Base-by-base conservation (phyloP, 73 alveolate genomes). In the Loxodes magnus region DNA sequence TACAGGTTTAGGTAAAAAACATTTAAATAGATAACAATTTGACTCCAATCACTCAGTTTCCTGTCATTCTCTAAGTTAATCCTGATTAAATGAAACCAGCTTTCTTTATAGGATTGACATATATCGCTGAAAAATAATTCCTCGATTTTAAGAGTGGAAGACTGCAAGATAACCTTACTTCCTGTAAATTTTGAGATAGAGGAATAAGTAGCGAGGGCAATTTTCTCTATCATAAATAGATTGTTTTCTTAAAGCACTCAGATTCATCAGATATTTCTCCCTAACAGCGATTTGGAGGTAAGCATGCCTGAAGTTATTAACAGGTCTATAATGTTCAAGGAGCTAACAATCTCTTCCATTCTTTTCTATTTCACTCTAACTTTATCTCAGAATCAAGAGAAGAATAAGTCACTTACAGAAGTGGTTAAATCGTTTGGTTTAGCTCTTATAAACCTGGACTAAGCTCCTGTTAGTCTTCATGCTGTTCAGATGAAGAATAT, bases 361-460 rank as follows among this genome's bases (percentile, higher is more conserved):
- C 59, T 41, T 46, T 25, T 46, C 15, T 25, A 46, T n/a, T 25
- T 46, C n/a, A 21, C 27, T 15, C 5, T 46, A 10, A 22, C 53
- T 46, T 25, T 46, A 7, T n/a, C 27, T 2, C 59, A 46, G 2
- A 24, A 9, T 21, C n/a, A 46, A 17, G 64, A 82, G 14, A 80
- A 71, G 3, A 35, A 43, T 29, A 81, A 71, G 38, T 41, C 74
- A 3, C 31, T 55, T 28, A 51, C 71, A 14, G 39, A 74, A 6
- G 57, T 74, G 10, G 35, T 82, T 14, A 60, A 68, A 38, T 62
- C 93, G 5, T 39, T 84, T 6, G 96, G 96, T 0, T 58, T 84
- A 7, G 84, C 80, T 0, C 22, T 80, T 26, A 64, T 60, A 4
- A 80, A 79, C 34, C 71, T 85, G 10, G 96, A 85, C 26, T 81